Evolutionary conservation across 352 stramenopile species (phyloP).

Genomic region (Phytopythium ostracodes): DNA sequence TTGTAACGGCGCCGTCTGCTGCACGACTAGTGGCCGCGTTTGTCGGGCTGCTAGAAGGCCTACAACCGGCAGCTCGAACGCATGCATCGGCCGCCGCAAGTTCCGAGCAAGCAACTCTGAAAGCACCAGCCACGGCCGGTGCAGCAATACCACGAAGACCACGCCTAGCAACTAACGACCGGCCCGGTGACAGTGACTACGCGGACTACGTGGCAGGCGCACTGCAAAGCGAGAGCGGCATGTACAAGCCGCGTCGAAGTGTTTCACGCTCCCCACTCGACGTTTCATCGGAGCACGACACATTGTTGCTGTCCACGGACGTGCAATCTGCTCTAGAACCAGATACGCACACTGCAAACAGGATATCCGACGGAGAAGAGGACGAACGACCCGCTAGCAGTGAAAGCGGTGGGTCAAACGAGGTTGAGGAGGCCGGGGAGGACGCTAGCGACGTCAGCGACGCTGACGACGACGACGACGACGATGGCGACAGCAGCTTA

Average conservation of each 20-base stretch:
- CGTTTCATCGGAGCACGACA: background rate
- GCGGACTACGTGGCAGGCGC: slow-evolving; percentile 28
- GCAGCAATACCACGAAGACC: background rate
- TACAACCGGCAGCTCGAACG: background rate
- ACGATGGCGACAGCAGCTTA: slow-evolving; percentile 7
- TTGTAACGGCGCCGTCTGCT: background rate
- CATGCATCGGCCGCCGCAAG: background rate
- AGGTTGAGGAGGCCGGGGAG: slow-evolving; percentile 18
- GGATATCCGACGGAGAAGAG: background rate
- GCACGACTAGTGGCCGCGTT: background rate
- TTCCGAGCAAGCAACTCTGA: background rate
- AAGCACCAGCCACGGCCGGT: background rate
- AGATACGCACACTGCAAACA: background rate
- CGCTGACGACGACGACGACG: slow-evolving; percentile 24
- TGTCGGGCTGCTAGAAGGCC: background rate
- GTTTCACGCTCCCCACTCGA: background rate
- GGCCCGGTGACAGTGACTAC: slow-evolving; percentile 30
- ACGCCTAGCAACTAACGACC: background rate
- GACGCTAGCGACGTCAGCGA: slow-evolving; percentile 50
- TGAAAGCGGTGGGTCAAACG: slow-evolving; percentile 13
- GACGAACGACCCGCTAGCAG: slow-evolving; percentile 1
- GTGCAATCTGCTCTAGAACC: background rate
- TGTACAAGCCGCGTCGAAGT: background rate
- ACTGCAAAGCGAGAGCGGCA: slow-evolving; percentile 5
- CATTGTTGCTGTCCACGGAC: too few species aligned